These are phyloP conservation scores for Mallotus repandus DNA, from an alignment of 441 rosid genomes.

Conservation along the genomic window DNA sequence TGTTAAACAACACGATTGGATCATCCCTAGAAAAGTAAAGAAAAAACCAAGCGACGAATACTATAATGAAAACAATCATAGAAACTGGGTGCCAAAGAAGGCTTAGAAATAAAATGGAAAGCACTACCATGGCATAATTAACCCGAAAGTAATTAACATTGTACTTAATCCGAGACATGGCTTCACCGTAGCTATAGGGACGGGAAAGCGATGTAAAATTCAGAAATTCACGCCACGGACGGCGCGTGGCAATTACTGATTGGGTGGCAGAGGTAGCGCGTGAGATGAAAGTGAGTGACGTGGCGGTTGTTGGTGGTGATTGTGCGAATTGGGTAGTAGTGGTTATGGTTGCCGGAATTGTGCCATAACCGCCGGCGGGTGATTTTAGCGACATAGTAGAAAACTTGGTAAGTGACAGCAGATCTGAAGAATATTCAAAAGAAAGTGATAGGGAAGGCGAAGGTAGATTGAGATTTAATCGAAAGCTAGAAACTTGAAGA, in stretches of 20 bases:
- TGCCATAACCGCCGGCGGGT: conserved; percentile 44
- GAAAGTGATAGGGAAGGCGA: not conserved
- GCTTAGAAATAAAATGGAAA: conserved; percentile 58
- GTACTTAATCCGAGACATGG: conserved; percentile 46
- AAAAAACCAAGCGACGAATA: conserved; percentile 65
- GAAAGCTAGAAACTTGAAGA: not conserved
- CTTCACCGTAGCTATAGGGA: conserved; percentile 53
- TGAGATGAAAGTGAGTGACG: conserved; percentile 25
- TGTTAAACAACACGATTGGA: conserved; percentile 51
- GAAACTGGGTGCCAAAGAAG: conserved; percentile 79
- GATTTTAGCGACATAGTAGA: conserved; percentile 37
- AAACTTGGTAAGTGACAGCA: not conserved
- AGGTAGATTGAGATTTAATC: not conserved
- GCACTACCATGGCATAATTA: conserved; percentile 59
- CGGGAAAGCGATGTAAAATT: conserved; percentile 43
- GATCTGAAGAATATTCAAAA: not conserved
- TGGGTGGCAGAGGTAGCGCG: conserved; percentile 32
- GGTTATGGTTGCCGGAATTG: conserved; percentile 25
- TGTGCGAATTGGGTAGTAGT: conserved; percentile 25
- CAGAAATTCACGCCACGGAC: conserved; percentile 72
- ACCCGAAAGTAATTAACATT: conserved; percentile 63
- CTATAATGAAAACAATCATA: conserved; percentile 57
- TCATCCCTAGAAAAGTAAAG: conserved; percentile 70
- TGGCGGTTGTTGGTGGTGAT: conserved; percentile 9
- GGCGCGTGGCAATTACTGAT: conserved; percentile 47